phyloP scores from a whole-genome alignment of 345 rosid species.

The Trapa bicornis region DNA sequence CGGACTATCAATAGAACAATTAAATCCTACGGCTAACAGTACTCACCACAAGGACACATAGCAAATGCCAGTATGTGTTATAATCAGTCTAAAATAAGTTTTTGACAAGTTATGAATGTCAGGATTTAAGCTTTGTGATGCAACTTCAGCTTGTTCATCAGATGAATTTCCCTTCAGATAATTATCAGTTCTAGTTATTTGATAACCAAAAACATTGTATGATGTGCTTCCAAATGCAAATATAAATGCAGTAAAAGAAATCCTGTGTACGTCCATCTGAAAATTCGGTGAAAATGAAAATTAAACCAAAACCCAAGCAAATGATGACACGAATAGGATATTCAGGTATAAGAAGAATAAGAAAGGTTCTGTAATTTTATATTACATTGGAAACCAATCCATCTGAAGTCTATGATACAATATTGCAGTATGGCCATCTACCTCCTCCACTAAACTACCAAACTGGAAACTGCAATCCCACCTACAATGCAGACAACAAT shows the following conservation, averaged over 20 bases:
- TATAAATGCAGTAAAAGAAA: not conserved
- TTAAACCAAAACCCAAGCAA: not conserved
- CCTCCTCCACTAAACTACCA: conserved; percentile 98
- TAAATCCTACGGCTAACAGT: not conserved
- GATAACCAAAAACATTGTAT: not conserved
- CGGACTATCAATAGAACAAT: not conserved
- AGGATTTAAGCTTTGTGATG: not conserved
- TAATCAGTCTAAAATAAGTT: not conserved
- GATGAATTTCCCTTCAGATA: not conserved
- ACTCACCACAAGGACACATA: not conserved
- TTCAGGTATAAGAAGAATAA: not conserved
- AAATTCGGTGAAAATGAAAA: not conserved
- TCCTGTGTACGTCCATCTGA: not conserved
- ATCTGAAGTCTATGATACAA: conserved; percentile 92
- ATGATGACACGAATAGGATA: not conserved
- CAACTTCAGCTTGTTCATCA: not conserved
- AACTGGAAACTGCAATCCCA: conserved; percentile 96
- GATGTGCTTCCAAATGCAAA: not conserved
- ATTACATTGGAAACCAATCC: conserved; percentile 93
- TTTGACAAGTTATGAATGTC: not conserved
- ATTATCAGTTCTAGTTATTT: not conserved
- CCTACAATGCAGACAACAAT: conserved; percentile 34
- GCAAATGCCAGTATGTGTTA: not conserved
- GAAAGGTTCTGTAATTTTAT: conserved; percentile 5
- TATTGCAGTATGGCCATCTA: conserved; percentile 97